Conservation (phyloP, 495 filamentous ascomycete genomes). For the Hypoxylon subgilvum region DNA sequence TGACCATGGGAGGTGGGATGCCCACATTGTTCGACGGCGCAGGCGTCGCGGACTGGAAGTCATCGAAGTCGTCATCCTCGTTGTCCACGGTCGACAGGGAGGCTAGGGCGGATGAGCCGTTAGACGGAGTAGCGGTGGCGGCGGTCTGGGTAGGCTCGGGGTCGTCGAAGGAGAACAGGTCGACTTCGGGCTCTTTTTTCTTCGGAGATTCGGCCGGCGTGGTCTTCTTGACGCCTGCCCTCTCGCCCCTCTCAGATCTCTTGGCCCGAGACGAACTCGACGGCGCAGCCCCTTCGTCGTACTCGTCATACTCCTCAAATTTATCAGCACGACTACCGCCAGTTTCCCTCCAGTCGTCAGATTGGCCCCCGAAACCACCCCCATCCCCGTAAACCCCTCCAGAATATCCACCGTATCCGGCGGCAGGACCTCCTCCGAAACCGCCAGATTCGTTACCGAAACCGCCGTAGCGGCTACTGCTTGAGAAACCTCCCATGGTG, state of each 20-base stretch:
- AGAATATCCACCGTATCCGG: slow-evolving; percentile 80
- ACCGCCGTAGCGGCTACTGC: slow-evolving; percentile 75
- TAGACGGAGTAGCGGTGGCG: slow-evolving; percentile 53
- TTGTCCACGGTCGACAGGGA: slow-evolving; percentile 51
- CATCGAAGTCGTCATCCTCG: slow-evolving; percentile 97
- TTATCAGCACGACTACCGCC: slow-evolving; percentile 64
- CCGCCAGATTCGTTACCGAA: slow-evolving; percentile 75
- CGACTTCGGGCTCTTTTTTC: slow-evolving; percentile 82
- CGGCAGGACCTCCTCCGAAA: slow-evolving; percentile 69
- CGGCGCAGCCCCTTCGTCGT: slow-evolving; percentile 73
- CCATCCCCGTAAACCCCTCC: slow-evolving; percentile 93
- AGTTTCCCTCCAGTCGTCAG: slow-evolving; percentile 67
- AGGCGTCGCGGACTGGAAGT: slow-evolving; percentile 92
- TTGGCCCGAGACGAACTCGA: slow-evolving; percentile 51
- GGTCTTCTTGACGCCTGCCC: slow-evolving; percentile 60
- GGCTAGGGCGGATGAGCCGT: slow-evolving; percentile 60
- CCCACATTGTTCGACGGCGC: slow-evolving; percentile 50
- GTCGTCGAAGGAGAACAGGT: slow-evolving; percentile 90
- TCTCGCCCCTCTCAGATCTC: slow-evolving; percentile 48
- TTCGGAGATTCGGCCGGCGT: slow-evolving; percentile 62
- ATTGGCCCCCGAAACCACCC: slow-evolving; percentile 78
- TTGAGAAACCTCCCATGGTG: slow-evolving; percentile 60
- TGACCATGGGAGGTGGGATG: slow-evolving; percentile 63
- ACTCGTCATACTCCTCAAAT: slow-evolving; percentile 97
- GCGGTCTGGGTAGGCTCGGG: slow-evolving; percentile 54